Conservation (phyloP, 768 basidiomycete genomes). For the Podaxis mareebaensis region DNA sequence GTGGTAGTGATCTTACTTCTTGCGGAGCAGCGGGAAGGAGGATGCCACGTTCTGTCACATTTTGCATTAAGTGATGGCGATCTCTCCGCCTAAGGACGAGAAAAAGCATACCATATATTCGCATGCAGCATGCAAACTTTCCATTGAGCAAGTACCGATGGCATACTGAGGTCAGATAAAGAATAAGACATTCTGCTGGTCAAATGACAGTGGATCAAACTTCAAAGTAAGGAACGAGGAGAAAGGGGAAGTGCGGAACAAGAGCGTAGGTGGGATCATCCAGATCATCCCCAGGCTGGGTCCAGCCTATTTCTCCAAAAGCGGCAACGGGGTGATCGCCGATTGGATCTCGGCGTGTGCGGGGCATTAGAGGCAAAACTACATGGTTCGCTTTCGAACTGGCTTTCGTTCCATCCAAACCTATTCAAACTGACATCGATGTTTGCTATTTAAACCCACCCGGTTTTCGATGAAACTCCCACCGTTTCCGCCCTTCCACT, state of each 20-base stretch:
- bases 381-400: constrained; percentile 15
- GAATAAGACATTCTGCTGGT: no score
- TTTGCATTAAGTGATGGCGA: no score
- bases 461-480: constrained; percentile 6
- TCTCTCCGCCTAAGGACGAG: no score
- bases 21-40: no score
- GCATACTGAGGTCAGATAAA: no score
- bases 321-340: constrained; percentile 13
- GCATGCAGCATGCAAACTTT: no score
- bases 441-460: constrained; percentile 1
- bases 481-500: constrained; percentile 16
- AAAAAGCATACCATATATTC: no score
- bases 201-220: no score
- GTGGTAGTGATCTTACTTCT: no score
- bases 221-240: neutral
- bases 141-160: no score
- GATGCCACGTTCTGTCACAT: no score
- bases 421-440: constrained; percentile 12
- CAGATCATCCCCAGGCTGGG: neutral
- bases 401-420: constrained; percentile 4
- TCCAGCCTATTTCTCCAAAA: neutral
- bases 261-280: neutral
- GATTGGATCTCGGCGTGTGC: constrained; percentile 15
- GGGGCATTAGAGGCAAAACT: neutral
- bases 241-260: constrained; percentile 1